These are phyloP conservation scores for Zelonia costaricensis DNA, from an alignment of 208 protist species.

Conservation along the genomic window DNA sequence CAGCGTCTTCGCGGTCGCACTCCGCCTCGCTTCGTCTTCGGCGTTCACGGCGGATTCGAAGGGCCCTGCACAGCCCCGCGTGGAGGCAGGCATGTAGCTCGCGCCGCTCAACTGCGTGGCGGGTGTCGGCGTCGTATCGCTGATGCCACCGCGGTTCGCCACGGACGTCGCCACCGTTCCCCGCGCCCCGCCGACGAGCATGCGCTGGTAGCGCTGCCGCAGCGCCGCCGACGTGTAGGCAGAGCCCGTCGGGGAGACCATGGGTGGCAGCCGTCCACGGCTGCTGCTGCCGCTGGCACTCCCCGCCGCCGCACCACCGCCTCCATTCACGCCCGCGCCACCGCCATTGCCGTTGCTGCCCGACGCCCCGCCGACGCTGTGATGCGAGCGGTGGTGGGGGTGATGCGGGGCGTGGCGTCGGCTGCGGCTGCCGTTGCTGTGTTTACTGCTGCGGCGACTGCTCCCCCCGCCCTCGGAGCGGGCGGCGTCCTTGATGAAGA, in stretches of 20 bases:
- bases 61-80: no score
- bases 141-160: no score
- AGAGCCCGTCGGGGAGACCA: conserved; percentile 10
- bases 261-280: conserved; percentile 1
- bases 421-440: conserved; percentile 22
- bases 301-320: no score
- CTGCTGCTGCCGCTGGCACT: conserved; percentile 9
- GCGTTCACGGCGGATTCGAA: no score
- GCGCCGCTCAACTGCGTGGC: no score
- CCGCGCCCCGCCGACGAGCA: conserved; percentile 23
- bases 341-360: neutral
- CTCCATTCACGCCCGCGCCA: no score
- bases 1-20: no score
- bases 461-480: conserved; percentile 34
- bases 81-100: no score
- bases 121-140: no score
- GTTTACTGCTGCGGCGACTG: conserved; percentile 49
- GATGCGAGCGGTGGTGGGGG: conserved; percentile 15
- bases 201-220: conserved; percentile 31
- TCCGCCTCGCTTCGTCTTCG: no score
- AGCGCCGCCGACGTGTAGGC: conserved; percentile 20
- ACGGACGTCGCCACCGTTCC: neutral
- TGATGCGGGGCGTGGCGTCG: neutral
- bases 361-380: neutral
- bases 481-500: neutral